These are phyloP conservation scores for Dipteronia dyeriana DNA, from an alignment of 345 rosid genomes.

Conservation along the genomic window DNA sequence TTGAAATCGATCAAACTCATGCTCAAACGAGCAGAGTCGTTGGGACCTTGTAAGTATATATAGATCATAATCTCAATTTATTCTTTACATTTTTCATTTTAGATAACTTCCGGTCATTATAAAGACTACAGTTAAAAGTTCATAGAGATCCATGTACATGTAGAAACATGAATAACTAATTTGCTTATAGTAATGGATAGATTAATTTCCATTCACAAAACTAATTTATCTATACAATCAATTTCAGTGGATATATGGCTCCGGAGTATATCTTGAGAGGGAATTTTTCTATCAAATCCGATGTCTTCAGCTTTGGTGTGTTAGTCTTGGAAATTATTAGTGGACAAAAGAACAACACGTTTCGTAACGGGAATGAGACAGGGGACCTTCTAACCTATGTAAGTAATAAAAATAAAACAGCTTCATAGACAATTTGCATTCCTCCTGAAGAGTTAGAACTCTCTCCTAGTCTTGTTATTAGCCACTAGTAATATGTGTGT, in stretches of 20 bases:
- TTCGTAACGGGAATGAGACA: neutral
- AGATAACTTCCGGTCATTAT: neutral
- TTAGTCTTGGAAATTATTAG: constrained; percentile 33
- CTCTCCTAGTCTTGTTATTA: too few relatives aligned
- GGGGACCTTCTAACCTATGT: constrained; percentile 28
- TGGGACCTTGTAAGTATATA: neutral
- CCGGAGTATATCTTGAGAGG: constrained; percentile 28
- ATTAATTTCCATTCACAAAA: neutral
- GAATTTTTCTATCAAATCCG: constrained; percentile 27
- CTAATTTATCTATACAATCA: neutral
- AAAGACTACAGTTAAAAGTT: too few relatives aligned
- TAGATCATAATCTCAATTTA: too few relatives aligned
- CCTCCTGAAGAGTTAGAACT: neutral
- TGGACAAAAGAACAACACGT: constrained; percentile 22
- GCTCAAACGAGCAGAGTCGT: neutral
- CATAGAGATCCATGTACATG: too few relatives aligned
- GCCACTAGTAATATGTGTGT: neutral
- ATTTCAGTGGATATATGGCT: neutral
- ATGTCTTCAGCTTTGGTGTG: constrained; percentile 40
- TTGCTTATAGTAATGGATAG: neutral
- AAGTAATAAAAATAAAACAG: neutral
- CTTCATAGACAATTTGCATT: neutral
- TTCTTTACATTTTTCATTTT: neutral
- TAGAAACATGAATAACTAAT: too few relatives aligned
- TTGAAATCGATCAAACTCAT: neutral